Evolutionary conservation across 2,329 filamentous ascomycete genomes (phyloP), one percentile per base, ranked within the genome.

Genomic region (Bimuria novae-zelandiae): DNA sequence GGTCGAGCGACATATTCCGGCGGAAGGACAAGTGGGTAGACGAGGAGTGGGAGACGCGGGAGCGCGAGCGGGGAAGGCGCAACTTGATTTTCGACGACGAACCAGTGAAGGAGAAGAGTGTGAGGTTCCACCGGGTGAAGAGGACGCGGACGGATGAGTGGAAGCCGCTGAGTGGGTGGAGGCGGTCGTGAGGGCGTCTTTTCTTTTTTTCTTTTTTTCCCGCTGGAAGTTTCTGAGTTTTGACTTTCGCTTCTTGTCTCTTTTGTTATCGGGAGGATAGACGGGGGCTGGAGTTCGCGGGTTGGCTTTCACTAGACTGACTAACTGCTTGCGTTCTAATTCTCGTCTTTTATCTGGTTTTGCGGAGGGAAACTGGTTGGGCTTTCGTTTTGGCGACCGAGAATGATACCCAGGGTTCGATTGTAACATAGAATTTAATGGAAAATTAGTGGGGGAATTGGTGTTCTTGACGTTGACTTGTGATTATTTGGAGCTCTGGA

Each of bases 131-230:
- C 21, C 57, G 55, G 51, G 44, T 68, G 1, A 69, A 68, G 58
- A 66, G 64, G 58, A 67, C 60, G 44, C 61, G 60, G 60, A 70
- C 60, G 16, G 64, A 68, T 54, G 68, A 71, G 54, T 61, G 62
- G 57, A 66, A 57, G 49, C 70, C 70, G 16, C 52, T 72, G 58
- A 61, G 49, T 54, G 64, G 64, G 22, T 55, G 29, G 21, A 44
- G 39, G 39, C 41, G 45, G 45, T 33, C 19, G n/a, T 48, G 30
- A 49, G 19, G 6, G 22, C 10, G 17, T 19, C 45, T 41, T 8
- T 22, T 36, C 16, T 14, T 30, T 36, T 37, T 43, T 16, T 36
- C 21, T 43, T 22, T 50, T 29, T n/a, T 46, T n/a, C n/a, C n/a
- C n/a, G n/a, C 22, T 21, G 21, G 6, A 32, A n/a, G 27, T 30